Percentiles rank a stretch among this genome's conserved stretches.
phyloP scores from a whole-genome alignment of 352 stramenopile species.

The Pythium aristosporum region DNA sequence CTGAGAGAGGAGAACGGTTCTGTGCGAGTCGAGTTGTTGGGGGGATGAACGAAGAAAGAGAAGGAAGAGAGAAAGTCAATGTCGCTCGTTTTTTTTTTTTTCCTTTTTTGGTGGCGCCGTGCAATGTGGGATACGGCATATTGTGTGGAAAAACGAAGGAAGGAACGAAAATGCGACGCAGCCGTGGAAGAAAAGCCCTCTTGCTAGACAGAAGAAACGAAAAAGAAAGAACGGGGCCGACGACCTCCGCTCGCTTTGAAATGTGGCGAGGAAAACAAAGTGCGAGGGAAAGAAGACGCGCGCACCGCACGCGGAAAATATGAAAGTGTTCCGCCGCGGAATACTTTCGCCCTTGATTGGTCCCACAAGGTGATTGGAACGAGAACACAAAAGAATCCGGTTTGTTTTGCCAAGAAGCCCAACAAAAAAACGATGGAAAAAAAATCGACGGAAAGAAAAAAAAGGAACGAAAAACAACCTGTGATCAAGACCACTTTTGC shows the following conservation, averaged over 20 bases:
- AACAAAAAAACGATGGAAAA: conserved; percentile 19
- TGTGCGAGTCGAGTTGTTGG: not conserved
- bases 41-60: conserved; percentile 1
- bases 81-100: not conserved
- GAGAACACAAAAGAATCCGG: not conserved
- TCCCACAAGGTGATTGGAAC: not conserved
- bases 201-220: not conserved
- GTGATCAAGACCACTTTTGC: not conserved
- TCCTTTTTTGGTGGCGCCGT: not conserved
- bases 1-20: conserved; percentile 3
- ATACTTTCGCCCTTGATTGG: not conserved
- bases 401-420: not conserved
- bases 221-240: conserved; percentile 1
- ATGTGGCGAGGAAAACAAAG: not conserved
- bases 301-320: conserved; percentile 6
- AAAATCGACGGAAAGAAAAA: conserved; percentile 23
- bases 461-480: conserved; percentile 1
- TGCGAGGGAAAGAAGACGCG: conserved; percentile 5
- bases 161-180: conserved; percentile 9
- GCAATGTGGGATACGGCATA: not conserved
- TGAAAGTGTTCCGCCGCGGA: not conserved
- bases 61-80: not conserved
- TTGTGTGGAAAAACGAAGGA: not conserved
- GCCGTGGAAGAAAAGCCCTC: conserved; percentile 12
- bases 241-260: not conserved